A percentile compares a stretch with the other conserved stretches of the same genome.
Evolutionary conservation across 805 yeast species (phyloP).

Genomic region (Myxozyma neglecta): DNA sequence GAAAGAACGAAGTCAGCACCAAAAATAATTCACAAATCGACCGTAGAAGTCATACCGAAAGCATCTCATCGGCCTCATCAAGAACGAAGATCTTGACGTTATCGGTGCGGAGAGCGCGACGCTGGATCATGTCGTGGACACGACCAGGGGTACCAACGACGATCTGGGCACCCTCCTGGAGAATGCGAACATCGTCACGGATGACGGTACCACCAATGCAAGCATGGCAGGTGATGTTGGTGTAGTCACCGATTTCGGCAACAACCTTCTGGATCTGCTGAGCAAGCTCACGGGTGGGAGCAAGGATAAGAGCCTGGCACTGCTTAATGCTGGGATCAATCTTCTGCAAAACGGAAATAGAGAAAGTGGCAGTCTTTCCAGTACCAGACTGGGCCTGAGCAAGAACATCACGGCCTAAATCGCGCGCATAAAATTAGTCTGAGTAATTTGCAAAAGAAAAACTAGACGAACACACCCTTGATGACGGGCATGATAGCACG

Average conservation of each 20-base stretch:
- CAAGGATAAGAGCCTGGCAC: constrained; percentile 84
- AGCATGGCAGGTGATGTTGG: constrained; percentile 84
- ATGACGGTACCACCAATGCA: constrained; percentile 92
- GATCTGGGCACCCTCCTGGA: constrained; percentile 80
- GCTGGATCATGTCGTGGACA: constrained; percentile 84
- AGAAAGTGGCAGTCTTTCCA: constrained; percentile 97
- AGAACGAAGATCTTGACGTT: constrained; percentile 82
- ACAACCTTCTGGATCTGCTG: constrained; percentile 89
- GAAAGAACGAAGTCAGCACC: neutral
- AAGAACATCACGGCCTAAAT: constrained; percentile 70
- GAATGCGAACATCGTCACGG: constrained; percentile 73
- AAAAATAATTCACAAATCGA: neutral
- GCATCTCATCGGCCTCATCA: constrained; percentile 96
- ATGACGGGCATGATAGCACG: constrained; percentile 95
- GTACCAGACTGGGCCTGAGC: constrained; percentile 99
- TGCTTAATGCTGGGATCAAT: constrained; percentile 71
- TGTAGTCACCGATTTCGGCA: constrained; percentile 78
- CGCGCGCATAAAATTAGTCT: neutral
- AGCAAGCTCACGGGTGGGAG: constrained; percentile 97
- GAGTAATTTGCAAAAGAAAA: neutral
- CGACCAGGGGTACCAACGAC: constrained; percentile 98
- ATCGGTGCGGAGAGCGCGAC: constrained; percentile 72
- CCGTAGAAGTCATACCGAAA: constrained; percentile 45
- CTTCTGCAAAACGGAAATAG: constrained; percentile 88
- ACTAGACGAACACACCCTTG: constrained; percentile 52